Evolutionary conservation across 768 basidiomycete genomes (phyloP).

Genomic region (Boletellus sp.): DNA sequence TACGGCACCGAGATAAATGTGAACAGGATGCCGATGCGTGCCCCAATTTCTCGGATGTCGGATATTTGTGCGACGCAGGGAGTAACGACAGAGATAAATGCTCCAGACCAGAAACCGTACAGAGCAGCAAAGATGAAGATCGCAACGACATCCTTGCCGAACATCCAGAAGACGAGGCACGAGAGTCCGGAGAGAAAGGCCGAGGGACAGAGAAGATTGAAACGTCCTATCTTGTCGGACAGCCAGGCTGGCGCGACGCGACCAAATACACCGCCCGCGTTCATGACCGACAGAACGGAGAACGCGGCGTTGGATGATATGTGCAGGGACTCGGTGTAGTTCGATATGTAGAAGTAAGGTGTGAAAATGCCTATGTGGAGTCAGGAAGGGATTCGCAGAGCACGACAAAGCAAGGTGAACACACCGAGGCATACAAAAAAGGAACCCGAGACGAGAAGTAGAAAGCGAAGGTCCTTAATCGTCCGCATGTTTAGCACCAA

Average conservation of each 20-base stretch:
- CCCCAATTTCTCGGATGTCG: slow-evolving; percentile 53
- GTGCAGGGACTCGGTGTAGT: slow-evolving; percentile 45
- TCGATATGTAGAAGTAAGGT: slow-evolving; percentile 67
- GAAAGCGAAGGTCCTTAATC: slow-evolving; percentile 49
- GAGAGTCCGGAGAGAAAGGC: slow-evolving; percentile 61
- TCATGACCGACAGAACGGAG: slow-evolving; percentile 62
- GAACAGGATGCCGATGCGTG: slow-evolving; percentile 62
- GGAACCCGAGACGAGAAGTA: slow-evolving; percentile 51
- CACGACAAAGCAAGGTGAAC: slow-evolving; percentile 16
- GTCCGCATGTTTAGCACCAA: slow-evolving; percentile 23
- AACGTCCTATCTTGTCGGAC: slow-evolving; percentile 62
- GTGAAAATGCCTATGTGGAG: slow-evolving; percentile 56
- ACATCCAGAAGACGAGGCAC: slow-evolving; percentile 56
- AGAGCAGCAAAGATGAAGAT: slow-evolving; percentile 50
- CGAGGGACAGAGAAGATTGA: slow-evolving; percentile 62
- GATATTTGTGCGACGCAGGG: slow-evolving; percentile 69
- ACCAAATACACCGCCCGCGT: slow-evolving; percentile 63
- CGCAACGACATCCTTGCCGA: slow-evolving; percentile 36
- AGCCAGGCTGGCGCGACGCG: slow-evolving; percentile 61
- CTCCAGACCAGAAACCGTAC: slow-evolving; percentile 66
- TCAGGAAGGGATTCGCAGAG: slow-evolving; percentile 1
- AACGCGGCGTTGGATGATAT: slow-evolving; percentile 42
- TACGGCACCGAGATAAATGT: slow-evolving; percentile 66
- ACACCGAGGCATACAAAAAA: slow-evolving; percentile 59
- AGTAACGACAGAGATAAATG: slow-evolving; percentile 63